Base-by-base conservation (phyloP, 2,329 filamentous ascomycete species). In the Cladosporium sp. region DNA sequence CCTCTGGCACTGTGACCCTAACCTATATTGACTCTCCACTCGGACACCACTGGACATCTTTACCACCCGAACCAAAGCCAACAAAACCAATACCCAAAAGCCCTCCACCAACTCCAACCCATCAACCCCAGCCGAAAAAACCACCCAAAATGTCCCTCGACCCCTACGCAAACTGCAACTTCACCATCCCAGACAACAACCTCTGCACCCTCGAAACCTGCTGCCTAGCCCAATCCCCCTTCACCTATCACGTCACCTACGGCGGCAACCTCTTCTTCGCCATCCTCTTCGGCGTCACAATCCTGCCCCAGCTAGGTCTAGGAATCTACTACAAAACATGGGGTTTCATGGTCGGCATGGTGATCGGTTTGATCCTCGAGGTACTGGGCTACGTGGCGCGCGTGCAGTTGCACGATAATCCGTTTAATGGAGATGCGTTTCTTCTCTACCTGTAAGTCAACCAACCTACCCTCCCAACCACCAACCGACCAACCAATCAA, bases 371-470 rank as follows among this genome's bases (percentile, higher is more conserved):
- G 7, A 52, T 75, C 3, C 71, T 77, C 38, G 78, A 81, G 59
- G 63, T 73, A 22, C 62, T 79, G 1, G 81, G 81, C 7, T 84
- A 84, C 58, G 67, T 71, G 11, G 79, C 77, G 2, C 72, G 79
- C 18, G 60, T 83, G 18, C 57, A 73, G 6, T 65, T 74, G 57
- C 59, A 64, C 46, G 50, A 59, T 38, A 69, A 76, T 38, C 72
- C 73, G 0, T 74, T 69, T 64, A 64, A 64, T 12, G 66, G 71
- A 45, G 59, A 63, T 15, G 68, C 68, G 4, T 71, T 73, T 54
- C 68, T 72, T 47, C 63, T 75, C 18, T 27, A 62, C 45, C 45
- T 48, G 45, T 48, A 33, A 39, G 36, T 33, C 36, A 11, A 19
- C 36, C 5, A 38, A 12, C 5, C 8, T 15, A 6, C 11, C 35